Conservation (phyloP, 1,284 basidiomycete species). For the Tausonia pullulans region DNA sequence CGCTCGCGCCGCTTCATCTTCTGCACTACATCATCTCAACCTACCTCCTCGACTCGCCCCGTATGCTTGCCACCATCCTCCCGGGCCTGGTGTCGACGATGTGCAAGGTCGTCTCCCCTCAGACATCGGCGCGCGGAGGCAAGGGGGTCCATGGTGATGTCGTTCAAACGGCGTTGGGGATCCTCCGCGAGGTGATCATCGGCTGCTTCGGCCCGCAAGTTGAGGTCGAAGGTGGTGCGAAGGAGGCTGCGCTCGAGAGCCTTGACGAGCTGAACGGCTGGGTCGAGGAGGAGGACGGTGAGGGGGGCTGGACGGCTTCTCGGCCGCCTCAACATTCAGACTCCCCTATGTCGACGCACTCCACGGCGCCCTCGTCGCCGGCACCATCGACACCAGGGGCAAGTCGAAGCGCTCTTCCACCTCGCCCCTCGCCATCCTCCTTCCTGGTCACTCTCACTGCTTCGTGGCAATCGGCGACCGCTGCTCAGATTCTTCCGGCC, state of each 20-base stretch:
- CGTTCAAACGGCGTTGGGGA: slow-evolving; percentile 46
- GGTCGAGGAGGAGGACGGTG: slow-evolving; percentile 53
- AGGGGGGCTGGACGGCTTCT: slow-evolving; percentile 46
- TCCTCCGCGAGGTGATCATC: slow-evolving; percentile 39
- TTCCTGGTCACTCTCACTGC: slow-evolving; percentile 22
- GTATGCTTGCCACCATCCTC: slow-evolving; percentile 47
- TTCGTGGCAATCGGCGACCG: slow-evolving; percentile 34
- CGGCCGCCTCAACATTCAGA: slow-evolving; percentile 16
- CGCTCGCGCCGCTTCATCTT: slow-evolving; percentile 47
- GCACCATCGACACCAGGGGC: slow-evolving; percentile 26
- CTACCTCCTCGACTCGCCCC: slow-evolving; percentile 55
- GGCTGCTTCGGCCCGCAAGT: slow-evolving; percentile 47
- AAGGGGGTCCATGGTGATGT: slow-evolving; percentile 33
- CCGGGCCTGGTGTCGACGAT: slow-evolving; percentile 69
- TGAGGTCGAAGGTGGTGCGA: slow-evolving; percentile 44
- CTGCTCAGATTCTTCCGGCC: slow-evolving; percentile 30
- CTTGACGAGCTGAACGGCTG: slow-evolving; percentile 31
- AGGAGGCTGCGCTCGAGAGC: slow-evolving; percentile 32
- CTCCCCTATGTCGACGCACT: slow-evolving; percentile 11
- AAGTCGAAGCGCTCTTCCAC: neutral
- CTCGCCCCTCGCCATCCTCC: slow-evolving; percentile 4
- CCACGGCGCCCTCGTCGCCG: slow-evolving; percentile 11
- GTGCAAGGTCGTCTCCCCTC: slow-evolving; percentile 48
- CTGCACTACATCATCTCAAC: slow-evolving; percentile 45
- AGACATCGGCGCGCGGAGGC: slow-evolving; percentile 28